phyloP scores from a whole-genome alignment of 257 asterid species.

The Avicennia marina region DNA sequence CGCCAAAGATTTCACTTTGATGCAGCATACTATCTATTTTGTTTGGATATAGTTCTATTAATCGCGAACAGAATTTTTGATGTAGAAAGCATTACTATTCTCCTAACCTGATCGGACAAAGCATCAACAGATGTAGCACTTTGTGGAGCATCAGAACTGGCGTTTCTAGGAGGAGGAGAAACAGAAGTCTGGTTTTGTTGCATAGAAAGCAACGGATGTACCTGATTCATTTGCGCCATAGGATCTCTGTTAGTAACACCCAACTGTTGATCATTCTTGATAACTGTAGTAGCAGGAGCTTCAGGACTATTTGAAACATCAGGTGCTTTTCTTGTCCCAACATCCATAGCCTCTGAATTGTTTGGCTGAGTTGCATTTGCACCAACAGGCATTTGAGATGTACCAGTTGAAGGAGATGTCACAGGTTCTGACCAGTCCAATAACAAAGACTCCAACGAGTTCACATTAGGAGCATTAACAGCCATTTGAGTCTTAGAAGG shows the following conservation, averaged over 20 bases:
- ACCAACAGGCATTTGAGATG: constrained; percentile 17
- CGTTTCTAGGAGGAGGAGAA: constrained; percentile 4
- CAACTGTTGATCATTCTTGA: constrained; percentile 13
- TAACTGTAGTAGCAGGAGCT: constrained; percentile 21
- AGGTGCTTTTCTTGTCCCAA: constrained; percentile 18
- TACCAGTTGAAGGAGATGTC: constrained; percentile 22
- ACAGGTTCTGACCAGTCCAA: constrained; percentile 43
- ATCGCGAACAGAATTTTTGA: neutral
- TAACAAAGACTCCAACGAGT: constrained; percentile 50
- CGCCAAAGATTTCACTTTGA: neutral
- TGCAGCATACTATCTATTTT: neutral
- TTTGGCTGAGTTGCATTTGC: constrained; percentile 16
- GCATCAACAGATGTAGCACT: constrained; percentile 27
- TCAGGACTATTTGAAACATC: constrained; percentile 17
- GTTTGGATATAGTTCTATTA: neutral
- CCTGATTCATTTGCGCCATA: constrained; percentile 13
- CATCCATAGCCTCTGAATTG: constrained; percentile 14
- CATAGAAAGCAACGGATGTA: constrained; percentile 7
- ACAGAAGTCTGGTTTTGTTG: constrained; percentile 19
- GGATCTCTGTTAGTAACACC: constrained; percentile 12
- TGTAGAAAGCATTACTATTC: neutral
- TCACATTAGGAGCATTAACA: constrained; percentile 20
- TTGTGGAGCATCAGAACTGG: constrained; percentile 17
- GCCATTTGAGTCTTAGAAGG: constrained; percentile 25
- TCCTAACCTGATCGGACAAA: constrained; percentile 31